Evolutionary conservation across 2,329 filamentous ascomycete species (phyloP).

Genomic region (Xylaria hypoxylon): DNA sequence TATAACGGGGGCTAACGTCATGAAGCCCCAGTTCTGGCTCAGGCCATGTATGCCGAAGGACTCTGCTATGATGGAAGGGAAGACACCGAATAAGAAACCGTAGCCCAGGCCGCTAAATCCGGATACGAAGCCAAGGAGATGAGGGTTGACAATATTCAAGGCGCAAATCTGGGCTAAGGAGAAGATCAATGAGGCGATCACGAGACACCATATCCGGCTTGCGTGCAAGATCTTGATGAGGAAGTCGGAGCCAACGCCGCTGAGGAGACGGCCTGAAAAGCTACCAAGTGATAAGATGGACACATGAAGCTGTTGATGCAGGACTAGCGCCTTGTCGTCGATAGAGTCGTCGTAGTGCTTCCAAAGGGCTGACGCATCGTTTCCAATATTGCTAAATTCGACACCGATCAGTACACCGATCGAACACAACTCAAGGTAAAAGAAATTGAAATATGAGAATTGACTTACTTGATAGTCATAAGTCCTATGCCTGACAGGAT

Average conservation of each 20-base stretch:
- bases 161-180: conserved; percentile 81
- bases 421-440: too few species aligned
- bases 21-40: conserved; percentile 95
- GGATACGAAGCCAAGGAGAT: conserved; percentile 81
- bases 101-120: conserved; percentile 88
- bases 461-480: conserved; percentile 96
- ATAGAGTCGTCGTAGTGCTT: conserved; percentile 81
- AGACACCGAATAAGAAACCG: conserved; percentile 93
- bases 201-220: conserved; percentile 91
- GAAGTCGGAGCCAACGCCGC: conserved; percentile 90
- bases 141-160: conserved; percentile 79
- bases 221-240: conserved; percentile 83
- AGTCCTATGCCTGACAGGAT: conserved; percentile 92
- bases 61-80: conserved; percentile 88
- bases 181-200: conserved; percentile 82
- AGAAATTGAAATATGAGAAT: not conserved
- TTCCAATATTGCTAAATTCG: conserved; percentile 84
- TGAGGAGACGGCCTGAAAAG: conserved; percentile 82
- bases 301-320: conserved; percentile 89
- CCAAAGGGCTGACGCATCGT: conserved; percentile 90
- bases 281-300: conserved; percentile 92
- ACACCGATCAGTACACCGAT: not conserved
- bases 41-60: conserved; percentile 90
- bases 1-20: conserved; percentile 89
- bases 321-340: conserved; percentile 78